Conservation (phyloP, 2,329 filamentous ascomycete genomes). For the Capronia coronata region DNA sequence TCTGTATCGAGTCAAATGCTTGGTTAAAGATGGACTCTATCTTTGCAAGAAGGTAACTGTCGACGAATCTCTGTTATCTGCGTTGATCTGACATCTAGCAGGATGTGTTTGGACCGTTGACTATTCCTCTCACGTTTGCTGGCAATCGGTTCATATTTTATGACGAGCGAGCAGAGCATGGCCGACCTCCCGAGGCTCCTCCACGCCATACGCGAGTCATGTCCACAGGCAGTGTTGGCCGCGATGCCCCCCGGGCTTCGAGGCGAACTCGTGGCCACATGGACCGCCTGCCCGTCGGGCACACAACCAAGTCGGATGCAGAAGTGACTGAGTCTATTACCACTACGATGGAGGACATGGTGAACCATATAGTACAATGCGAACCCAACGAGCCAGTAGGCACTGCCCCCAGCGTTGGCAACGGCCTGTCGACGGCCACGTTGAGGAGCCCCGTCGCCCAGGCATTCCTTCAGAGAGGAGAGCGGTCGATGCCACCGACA, state of each 20-base stretch:
- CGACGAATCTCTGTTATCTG: neutral
- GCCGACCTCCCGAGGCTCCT: too few species aligned
- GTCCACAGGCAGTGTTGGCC: too few species aligned
- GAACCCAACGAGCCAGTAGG: constrained; percentile 33
- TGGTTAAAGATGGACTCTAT: constrained; percentile 56
- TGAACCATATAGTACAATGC: constrained; percentile 48
- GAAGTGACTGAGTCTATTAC: constrained; percentile 35
- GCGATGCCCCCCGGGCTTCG: constrained; percentile 34
- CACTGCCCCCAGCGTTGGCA: neutral
- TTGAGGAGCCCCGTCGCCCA: constrained; percentile 7
- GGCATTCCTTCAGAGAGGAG: constrained; percentile 2
- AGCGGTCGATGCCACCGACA: constrained; percentile 1
- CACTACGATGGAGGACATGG: constrained; percentile 50
- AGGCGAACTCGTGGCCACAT: constrained; percentile 10
- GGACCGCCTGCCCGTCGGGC: constrained; percentile 2
- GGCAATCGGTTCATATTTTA: constrained; percentile 13
- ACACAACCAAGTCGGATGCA: constrained; percentile 20
- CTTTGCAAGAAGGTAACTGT: constrained; percentile 45
- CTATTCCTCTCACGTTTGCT: constrained; percentile 19
- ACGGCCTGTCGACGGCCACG: neutral
- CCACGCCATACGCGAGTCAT: too few species aligned
- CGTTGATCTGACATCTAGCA: constrained; percentile 11
- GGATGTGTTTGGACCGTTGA: constrained; percentile 9
- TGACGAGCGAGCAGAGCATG: constrained; percentile 1
- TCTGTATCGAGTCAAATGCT: constrained; percentile 58